These are phyloP conservation scores for Puccinia coronata DNA, from an alignment of 1,284 basidiomycete species.

Conservation along the genomic window DNA sequence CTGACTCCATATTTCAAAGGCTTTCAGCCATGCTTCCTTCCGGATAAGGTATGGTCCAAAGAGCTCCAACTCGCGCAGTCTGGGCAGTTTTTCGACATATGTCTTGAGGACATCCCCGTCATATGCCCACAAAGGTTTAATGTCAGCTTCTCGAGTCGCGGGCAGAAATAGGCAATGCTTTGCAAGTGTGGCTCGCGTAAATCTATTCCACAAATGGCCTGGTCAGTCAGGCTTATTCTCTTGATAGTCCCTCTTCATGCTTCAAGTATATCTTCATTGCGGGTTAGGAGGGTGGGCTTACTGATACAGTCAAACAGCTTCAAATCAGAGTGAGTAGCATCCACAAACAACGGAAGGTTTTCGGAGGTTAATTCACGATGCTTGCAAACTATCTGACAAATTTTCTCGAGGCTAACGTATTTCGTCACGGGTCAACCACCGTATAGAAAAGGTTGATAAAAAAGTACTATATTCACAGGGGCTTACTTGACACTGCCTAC, in stretches of 20 bases:
- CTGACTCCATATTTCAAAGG: conserved; percentile 11
- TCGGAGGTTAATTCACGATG: conserved; percentile 76
- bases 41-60: conserved; percentile 82
- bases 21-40: not conserved
- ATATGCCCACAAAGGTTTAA: conserved; percentile 87
- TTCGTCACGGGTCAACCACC: not conserved
- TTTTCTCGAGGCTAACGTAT: conserved; percentile 55
- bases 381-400: conserved; percentile 80
- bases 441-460: not conserved
- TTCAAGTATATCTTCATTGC: no score
- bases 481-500: conserved; percentile 51
- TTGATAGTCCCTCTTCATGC: no score
- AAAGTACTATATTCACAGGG: not conserved
- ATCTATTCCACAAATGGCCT: conserved; percentile 62
- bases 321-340: conserved; percentile 69
- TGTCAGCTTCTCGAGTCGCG: conserved; percentile 72
- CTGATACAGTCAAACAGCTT: conserved; percentile 88
- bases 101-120: conserved; percentile 69
- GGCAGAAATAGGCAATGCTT: conserved; percentile 74
- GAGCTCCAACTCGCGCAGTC: conserved; percentile 74
- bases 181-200: conserved; percentile 69
- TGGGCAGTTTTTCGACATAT: conserved; percentile 69
- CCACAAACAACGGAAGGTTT: conserved; percentile 81
- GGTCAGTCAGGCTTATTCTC: conserved; percentile 14
- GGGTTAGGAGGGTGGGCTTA: conserved; percentile 61